Evolutionary conservation across 176 grass and related monocot genomes (phyloP).

Genomic region (Puccinellia tenuiflora): DNA sequence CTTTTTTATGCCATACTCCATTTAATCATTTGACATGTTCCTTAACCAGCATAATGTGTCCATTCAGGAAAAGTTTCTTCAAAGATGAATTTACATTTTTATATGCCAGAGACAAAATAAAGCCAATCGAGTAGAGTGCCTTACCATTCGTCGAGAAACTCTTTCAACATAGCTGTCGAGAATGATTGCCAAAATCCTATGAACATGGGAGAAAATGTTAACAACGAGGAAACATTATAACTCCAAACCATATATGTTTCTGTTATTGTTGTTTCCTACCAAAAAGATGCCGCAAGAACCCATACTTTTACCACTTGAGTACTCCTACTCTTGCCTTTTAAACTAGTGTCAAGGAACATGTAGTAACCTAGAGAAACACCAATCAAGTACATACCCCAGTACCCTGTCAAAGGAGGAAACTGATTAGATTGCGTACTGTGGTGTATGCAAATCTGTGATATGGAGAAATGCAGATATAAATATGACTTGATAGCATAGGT

Average conservation of each 20-base stretch:
- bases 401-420: constrained; percentile 47
- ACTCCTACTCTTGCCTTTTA: constrained; percentile 39
- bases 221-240: constrained; percentile 17
- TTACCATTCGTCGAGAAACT: constrained; percentile 89
- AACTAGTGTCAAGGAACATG: constrained; percentile 43
- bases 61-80: neutral
- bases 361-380: constrained; percentile 79
- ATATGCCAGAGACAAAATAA: neutral
- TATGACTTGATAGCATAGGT: neutral
- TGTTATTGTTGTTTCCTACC: constrained; percentile 41
- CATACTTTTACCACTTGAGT: constrained; percentile 47
- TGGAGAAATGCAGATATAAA: neutral
- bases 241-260: neutral
- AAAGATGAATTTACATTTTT: neutral
- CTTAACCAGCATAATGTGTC: neutral
- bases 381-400: constrained; percentile 91
- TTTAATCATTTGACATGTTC: neutral
- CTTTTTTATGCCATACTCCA: neutral
- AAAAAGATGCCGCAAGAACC: constrained; percentile 62
- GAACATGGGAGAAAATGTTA: constrained; percentile 25
- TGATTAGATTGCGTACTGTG: constrained; percentile 19
- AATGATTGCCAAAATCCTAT: constrained; percentile 63
- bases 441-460: neutral
- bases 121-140: neutral
- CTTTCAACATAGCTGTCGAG: constrained; percentile 69